Base-by-base conservation (phyloP, 108 stramenopile genomes). In the Aurantiochytrium sp. region DNA sequence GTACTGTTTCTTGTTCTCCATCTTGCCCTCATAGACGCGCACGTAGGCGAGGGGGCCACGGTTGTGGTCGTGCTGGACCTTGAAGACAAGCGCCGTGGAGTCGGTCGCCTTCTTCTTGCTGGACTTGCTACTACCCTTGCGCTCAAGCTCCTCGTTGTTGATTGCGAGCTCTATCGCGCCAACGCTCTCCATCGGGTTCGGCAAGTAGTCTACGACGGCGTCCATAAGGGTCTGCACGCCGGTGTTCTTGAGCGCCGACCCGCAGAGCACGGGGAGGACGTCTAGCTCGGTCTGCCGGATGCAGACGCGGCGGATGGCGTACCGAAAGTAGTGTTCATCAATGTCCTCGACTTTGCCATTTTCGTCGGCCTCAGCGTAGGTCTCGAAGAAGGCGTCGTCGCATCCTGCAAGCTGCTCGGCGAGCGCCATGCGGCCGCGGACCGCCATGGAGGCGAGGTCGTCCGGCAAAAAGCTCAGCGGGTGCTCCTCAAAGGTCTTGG, bases 61-160 rank as follows among this genome's bases (percentile, higher is more conserved):
- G 69, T 97, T 97, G 86, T 95, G 97, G 94, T 99, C 98, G 88
- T 94, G 95, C 68, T 96, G 97, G 87, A 99, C 94, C 95, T 99
- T 98, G 95, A 99, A 99, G n/a, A 96, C 97, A 55, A 97, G 93
- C 32, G 97, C 98, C 30, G 95, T 96, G 87, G 96, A 90, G 21
- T 96, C 96, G 6, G 12, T 81, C 1, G 45, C 12, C 88, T 55
- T 24, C 53, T 39, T 54, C 81, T 19, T 36, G 85, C 8, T 24
- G 37, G 22, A 19, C 85, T 90, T 55, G 15, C 86, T 52, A 37
- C 41, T 37, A 21, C 31, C 37, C 68, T 87, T 42, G 65, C 87
- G 87, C 59, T 85, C 59, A 30, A 65, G 59, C 59, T 30, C 59
- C 10, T 30, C 59, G 10, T 65, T 65, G 1, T 34, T 65, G 32